Evolutionary conservation across 495 filamentous ascomycete species (phyloP).

Genomic region (Penicillium samsonianum): DNA sequence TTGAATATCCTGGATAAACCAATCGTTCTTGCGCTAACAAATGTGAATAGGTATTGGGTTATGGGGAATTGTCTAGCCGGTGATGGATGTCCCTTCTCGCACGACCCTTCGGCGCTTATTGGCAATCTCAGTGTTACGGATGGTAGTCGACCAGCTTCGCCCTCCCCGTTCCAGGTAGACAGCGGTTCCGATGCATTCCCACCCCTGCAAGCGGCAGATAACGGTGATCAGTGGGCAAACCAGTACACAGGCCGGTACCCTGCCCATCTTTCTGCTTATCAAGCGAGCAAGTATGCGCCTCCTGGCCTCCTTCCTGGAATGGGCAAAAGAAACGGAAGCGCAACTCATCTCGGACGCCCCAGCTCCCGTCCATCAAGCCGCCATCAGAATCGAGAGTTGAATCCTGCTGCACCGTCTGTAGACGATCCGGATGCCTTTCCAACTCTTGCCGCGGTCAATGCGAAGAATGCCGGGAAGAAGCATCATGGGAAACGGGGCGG

Average conservation of each 20-base stretch:
- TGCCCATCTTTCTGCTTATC: slow-evolving; percentile 31
- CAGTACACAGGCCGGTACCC: slow-evolving; percentile 48
- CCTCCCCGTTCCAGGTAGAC: slow-evolving; percentile 75
- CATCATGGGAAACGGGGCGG: slow-evolving; percentile 86
- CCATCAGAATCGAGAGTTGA: slow-evolving; percentile 69
- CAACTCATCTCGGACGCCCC: slow-evolving; percentile 52
- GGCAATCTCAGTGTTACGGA: slow-evolving; percentile 66
- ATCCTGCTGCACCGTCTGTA: slow-evolving; percentile 70
- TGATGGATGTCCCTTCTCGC: slow-evolving; percentile 93
- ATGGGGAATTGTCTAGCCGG: slow-evolving; percentile 96
- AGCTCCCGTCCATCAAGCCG: slow-evolving; percentile 86
- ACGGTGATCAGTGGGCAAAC: slow-evolving; percentile 60
- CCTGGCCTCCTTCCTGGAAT: slow-evolving; percentile 40
- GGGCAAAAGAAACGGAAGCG: slow-evolving; percentile 53
- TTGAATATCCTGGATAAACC: background rate
- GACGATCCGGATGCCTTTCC: slow-evolving; percentile 98
- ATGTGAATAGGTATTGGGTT: slow-evolving; percentile 76
- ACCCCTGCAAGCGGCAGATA: slow-evolving; percentile 56
- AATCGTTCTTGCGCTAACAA: slow-evolving; percentile 7
- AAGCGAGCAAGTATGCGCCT: slow-evolving; percentile 30
- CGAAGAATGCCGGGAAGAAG: slow-evolving; percentile 75
- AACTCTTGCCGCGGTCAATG: slow-evolving; percentile 77
- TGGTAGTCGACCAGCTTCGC: slow-evolving; percentile 41
- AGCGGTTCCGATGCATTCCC: slow-evolving; percentile 78
- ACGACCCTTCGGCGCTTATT: slow-evolving; percentile 84